Conservation (phyloP, 2,329 filamentous ascomycete genomes). For the Beauveria rudraprayagi region DNA sequence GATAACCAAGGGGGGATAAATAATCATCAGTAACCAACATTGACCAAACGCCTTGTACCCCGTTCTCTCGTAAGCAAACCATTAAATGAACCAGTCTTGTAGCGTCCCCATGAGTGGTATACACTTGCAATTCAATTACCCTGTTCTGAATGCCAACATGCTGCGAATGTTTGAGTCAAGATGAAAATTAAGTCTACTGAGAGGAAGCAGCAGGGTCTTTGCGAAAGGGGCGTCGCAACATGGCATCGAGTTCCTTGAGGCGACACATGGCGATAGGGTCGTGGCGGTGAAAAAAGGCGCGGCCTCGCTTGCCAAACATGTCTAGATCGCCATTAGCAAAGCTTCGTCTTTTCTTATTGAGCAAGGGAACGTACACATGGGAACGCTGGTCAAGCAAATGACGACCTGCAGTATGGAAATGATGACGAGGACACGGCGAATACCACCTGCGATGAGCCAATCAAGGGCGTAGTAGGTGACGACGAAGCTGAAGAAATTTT, state of each 20-base stretch:
- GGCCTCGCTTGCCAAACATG: slow-evolving; percentile 68
- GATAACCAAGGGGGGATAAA: not conserved
- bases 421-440: slow-evolving; percentile 58
- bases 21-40: not conserved
- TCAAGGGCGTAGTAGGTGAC: slow-evolving; percentile 78
- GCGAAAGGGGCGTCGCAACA: slow-evolving; percentile 3
- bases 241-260: slow-evolving; percentile 18
- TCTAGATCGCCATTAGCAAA: slow-evolving; percentile 39
- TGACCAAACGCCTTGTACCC: slow-evolving; percentile 1
- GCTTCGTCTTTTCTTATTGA: too few relatives aligned
- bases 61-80: not conserved
- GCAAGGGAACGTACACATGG: slow-evolving; percentile 58
- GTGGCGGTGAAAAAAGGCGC: slow-evolving; percentile 67
- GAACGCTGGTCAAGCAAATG: slow-evolving; percentile 66
- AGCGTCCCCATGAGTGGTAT: not conserved
- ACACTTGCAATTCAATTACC: not conserved
- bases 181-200: not conserved
- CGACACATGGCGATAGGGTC: slow-evolving; percentile 49
- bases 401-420: slow-evolving; percentile 64
- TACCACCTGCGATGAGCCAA: slow-evolving; percentile 65
- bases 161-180: not conserved
- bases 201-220: not conserved
- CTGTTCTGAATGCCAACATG: not conserved
- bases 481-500: slow-evolving; percentile 85
- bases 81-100: not conserved